A percentile compares a stretch with the other conserved stretches of the same genome.
Evolutionary conservation across 345 rosid species (phyloP).

Genomic region (Acer negundo): DNA sequence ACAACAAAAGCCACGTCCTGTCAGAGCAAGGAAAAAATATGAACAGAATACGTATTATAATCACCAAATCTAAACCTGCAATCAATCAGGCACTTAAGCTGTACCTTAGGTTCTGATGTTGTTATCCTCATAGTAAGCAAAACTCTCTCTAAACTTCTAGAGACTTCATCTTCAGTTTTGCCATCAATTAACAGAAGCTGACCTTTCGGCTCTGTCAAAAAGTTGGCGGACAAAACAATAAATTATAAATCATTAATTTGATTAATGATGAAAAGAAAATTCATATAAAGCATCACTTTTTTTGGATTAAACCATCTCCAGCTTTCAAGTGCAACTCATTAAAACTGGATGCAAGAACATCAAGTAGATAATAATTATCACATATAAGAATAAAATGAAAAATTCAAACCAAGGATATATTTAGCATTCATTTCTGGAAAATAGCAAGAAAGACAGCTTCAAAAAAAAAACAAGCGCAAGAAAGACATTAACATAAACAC

Average conservation of each 20-base stretch:
- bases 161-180: slow-evolving; percentile 85
- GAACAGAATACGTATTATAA: background rate
- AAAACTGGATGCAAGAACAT: background rate
- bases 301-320: background rate
- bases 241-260: background rate
- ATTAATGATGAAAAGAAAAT: background rate
- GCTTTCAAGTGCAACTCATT: background rate
- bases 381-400: background rate
- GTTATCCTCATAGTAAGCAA: slow-evolving; percentile 95
- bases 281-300: background rate
- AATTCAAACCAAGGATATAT: background rate
- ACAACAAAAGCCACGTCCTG: slow-evolving; percentile 96
- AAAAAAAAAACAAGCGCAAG: background rate
- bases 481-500: background rate
- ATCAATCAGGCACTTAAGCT: slow-evolving; percentile 19
- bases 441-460: background rate
- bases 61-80: slow-evolving; percentile 4
- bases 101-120: slow-evolving; percentile 91
- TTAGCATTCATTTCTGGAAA: background rate
- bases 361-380: background rate
- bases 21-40: slow-evolving; percentile 2
- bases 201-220: slow-evolving; percentile 83
- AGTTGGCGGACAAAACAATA: background rate
- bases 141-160: slow-evolving; percentile 88
- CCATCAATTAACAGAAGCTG: slow-evolving; percentile 96